Base-by-base conservation (phyloP, 2,329 filamentous ascomycete species). In the Rutstroemia sp. region DNA sequence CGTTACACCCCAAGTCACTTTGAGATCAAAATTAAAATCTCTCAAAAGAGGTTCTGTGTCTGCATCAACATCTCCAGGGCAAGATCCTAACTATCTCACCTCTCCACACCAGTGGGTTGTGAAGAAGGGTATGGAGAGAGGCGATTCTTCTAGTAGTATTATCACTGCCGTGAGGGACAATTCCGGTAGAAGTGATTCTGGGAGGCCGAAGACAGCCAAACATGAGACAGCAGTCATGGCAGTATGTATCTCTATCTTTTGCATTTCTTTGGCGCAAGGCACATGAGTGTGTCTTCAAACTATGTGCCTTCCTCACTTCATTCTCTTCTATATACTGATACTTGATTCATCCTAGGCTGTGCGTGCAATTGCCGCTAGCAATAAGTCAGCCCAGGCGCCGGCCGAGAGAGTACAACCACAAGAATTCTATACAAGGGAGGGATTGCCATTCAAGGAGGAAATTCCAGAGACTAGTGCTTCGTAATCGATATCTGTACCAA, bases 161-260 rank as follows among this genome's bases (percentile, higher is more conserved):
- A 48, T 68, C 4, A 67, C 65, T 2, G 65, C 61, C 10, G 48
- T 67, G 9, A 57, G 61, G 27, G 57, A 62, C 38, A 63, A 63
- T 50, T 67, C 64, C n/a, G 55, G 58, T 10, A 17, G 27, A 9
- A 55, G 53, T 19, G 53, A 50, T 1, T 8, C 10, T 2, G 47
- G 53, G 5, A 17, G 38, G 12, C 27, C 27, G 0, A 47, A 39
- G 14, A 38, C 37, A 39, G 37, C 23, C 10, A 34, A 41, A 16
- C 53, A 55, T n/a, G 53, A 30, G 16, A 45, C 53, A 19, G 53
- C 53, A 30, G 53, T 55, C n/a, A 55, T 55, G 47, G 53, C 53
- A n/a, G 53, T 51, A 38, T 23, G 53, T 51, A 5, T 45, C n/a
- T 27, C 16, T 37, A n/a, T 16, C 17, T 6, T 17, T 16, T 17